Base-by-base conservation (phyloP, 495 filamentous ascomycete genomes). In the Penicillium mononematosum region DNA sequence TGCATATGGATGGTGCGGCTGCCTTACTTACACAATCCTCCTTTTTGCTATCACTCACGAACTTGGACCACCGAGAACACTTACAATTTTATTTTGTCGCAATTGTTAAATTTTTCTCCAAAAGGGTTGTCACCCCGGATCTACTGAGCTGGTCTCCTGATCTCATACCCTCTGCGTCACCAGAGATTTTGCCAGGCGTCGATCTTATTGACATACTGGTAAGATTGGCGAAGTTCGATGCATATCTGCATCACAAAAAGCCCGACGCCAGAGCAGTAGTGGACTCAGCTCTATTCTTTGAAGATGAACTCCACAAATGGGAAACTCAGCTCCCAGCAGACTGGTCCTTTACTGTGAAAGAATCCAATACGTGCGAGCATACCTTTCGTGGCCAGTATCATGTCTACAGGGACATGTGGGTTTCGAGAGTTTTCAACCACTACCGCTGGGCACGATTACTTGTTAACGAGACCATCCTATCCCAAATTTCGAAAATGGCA, bases 71-170 rank as follows among this genome's bases (percentile, higher is more conserved):
- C 6, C 58, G 62, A 10, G 41, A 62, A 2, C 60, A 55, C 14
- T 41, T 68, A 41, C 65, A 68, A 55, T 70, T 53, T 24, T 60
- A 52, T 12, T 61, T 52, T 48, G 42, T 68, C 14, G 56, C 45
- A 19, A 58, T 70, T 12, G 29, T 68, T 50, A 66, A 58, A 55
- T 68, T 66, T 36, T 68, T 66, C 22, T 42, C 29, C 9, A 46
- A 52, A 1, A 58, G 48, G 3, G n/a, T 50, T 4, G 11, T 56
- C 11, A 56, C 60, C 8, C 19, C n/a, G 0, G 53, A 66, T 12
- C 22, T 68, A 17, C 17, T 56, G 2, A 22, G 58, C 16, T 70
- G 59, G 59, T 53, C 53, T 19, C 55, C 56, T 29, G 32, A 63
- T 14, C 8, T 19, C 14, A 57, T 58, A 12, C 19, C 27, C 12